Evolutionary conservation across 2,329 filamentous ascomycete genomes (phyloP), one percentile per base, ranked within the genome.

Genomic region (Botrytis hyacinthi): DNA sequence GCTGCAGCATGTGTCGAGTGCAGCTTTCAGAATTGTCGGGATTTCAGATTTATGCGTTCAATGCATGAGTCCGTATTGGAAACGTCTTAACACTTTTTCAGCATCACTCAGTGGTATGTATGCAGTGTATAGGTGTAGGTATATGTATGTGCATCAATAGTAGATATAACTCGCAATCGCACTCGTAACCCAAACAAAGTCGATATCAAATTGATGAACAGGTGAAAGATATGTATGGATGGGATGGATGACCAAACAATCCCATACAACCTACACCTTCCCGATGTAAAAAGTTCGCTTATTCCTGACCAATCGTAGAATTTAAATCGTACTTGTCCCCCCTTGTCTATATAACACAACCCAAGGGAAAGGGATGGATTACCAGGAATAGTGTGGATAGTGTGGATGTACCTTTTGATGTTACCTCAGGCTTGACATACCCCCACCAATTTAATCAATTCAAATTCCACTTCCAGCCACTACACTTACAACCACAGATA

Each of bases 241-340:
- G 40, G 42, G n/a, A 29, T 51, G 48, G n/a, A 48, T 48, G 42
- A 35, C n/a, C 29, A 63, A 32, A 26, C 20, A 20, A 18, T 46
- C 42, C 42, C n/a, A 63, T 12, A 63, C 22, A 63, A 22, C 29
- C 8, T 42, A 37, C 59, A 37, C 44, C 46, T 54, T 54, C 32
- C 32, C 44, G 26, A 54, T 40, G 46, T 26, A 40, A 51, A 37
- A 62, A 29, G 61, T 18, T 68, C 65, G 65, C 65, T 42, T 68
- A 68, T 40, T 40, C 35, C 10, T 5, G 26, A 29, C 65, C 65
- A 68, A 54, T 68, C 65, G 65, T 54, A 68, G 65, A 68, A 67
- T 67, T 67, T 40, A 4, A 5, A 37, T 67, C 26, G 35, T 9
- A 9, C 60, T 48, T 35, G 10, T 5, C 26, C 37, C 2, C 46